Evolutionary conservation across 2,329 filamentous ascomycete genomes (phyloP).

Genomic region (Botrytis deweyae): DNA sequence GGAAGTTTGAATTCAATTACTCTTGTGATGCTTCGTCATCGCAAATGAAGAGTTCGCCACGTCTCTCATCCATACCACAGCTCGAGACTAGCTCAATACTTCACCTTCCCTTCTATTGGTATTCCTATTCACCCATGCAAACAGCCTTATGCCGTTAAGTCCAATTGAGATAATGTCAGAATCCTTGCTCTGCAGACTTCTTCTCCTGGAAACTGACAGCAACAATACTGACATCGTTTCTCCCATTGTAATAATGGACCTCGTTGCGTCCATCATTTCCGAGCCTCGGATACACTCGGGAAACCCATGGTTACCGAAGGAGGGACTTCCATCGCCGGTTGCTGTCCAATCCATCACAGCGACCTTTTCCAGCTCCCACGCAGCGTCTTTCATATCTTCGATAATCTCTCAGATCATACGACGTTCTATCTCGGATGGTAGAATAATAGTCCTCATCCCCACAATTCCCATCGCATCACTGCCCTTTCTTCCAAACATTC

Average conservation of each 20-base stretch:
- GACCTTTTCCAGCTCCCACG: not conserved
- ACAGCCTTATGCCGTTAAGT: not conserved
- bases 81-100: not conserved
- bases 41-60: not conserved
- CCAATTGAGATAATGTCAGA: not conserved
- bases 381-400: not conserved
- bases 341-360: not conserved
- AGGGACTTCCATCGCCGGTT: not conserved
- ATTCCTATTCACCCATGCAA: not conserved
- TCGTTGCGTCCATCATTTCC: not conserved
- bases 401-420: not conserved
- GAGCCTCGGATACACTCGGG: not conserved
- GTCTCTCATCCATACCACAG: not conserved
- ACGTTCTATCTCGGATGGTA: too few relatives aligned
- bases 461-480: not conserved
- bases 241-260: not conserved
- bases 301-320: not conserved
- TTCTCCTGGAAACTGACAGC: not conserved
- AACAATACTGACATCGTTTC: not conserved
- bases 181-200: not conserved
- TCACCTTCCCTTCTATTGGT: not conserved
- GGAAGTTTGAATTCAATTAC: not conserved
- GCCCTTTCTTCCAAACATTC: fast-evolving
- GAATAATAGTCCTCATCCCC: not conserved
- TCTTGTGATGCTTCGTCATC: not conserved